Base-by-base conservation (phyloP, 805 yeast species). In the Candida coquimbonensis region DNA sequence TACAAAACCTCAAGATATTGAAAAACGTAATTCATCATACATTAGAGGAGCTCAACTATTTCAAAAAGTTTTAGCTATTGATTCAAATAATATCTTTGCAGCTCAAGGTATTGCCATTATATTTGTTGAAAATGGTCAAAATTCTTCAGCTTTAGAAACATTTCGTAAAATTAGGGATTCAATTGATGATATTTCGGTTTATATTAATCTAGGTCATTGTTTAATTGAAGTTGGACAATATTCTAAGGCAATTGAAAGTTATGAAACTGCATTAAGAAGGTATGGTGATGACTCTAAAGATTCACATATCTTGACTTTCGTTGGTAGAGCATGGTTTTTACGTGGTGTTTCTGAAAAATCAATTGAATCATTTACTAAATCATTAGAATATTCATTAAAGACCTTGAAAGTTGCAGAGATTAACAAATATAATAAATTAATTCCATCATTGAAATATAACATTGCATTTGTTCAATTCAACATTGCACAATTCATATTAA, bases 51-150 rank as follows among this genome's bases (percentile, higher is more conserved):
- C 90, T 13, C 97, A 91, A 65, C 71, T 93, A 48, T 91, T 80
- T 63, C 86, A 88, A 57, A 93, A 93, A 66, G 96, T 88, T 2
- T 68, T 93, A 44, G 81, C 85, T 42, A 66, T 89, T 27, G 98
- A 93, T 66, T 79, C 90, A 3, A 72, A 75, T 53, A 87, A 91
- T 61, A 91, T 90, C 1, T 93, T 83, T 68, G 99, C 99, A 6
- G 98, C 99, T 1, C 99, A 93, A 65, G 99, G 99, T 45, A 74
- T 93, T 50, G 98, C 97, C 1, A 88, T 93, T 46, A 80, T 89
- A 5, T 85, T 88, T 63, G 95, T 95, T 11, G 97, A 91, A 57
- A 83, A 81, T 57, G 81, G 82, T 53, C 81, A 86, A 54, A 67
- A 78, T 32, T 80, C 78, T 25, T 73, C 81, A 49, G 96, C 98